Percentiles rank a stretch among this genome's conserved stretches.
phyloP scores from a whole-genome alignment of 2,329 filamentous ascomycete genomes.

The Arthrobotrys sphaeroides region DNA sequence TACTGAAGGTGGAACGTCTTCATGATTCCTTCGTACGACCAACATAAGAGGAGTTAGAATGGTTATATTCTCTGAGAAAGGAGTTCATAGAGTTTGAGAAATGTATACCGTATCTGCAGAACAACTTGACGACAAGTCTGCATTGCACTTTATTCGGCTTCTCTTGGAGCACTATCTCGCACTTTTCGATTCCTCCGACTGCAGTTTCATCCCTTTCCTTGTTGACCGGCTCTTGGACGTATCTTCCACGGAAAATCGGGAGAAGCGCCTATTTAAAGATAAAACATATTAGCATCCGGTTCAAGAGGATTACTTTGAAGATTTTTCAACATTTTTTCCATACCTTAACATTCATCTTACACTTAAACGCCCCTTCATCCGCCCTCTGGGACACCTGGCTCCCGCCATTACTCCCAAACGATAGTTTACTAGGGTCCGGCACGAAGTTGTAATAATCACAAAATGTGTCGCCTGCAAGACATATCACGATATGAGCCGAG shows the following conservation, averaged over 20 bases:
- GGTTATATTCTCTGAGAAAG: slow-evolving; percentile 22
- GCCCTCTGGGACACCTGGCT: slow-evolving; percentile 11
- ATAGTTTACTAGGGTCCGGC: slow-evolving; percentile 32
- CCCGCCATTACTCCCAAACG: slow-evolving; percentile 41
- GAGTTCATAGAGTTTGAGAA: background rate
- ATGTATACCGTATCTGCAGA: slow-evolving; percentile 64
- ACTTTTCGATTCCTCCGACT: slow-evolving; percentile 64
- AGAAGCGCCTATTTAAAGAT: slow-evolving; percentile 60
- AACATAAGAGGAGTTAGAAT: too few relatives aligned
- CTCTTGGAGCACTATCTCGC: slow-evolving; percentile 66
- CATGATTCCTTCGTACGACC: slow-evolving; percentile 66
- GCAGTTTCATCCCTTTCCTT: slow-evolving; percentile 59
- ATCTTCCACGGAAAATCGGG: slow-evolving; percentile 66
- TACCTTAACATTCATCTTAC: slow-evolving; percentile 46
- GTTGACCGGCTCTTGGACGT: slow-evolving; percentile 62
- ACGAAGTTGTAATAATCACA: slow-evolving; percentile 50
- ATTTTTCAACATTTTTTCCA: background rate
- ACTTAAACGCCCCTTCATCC: slow-evolving; percentile 40
- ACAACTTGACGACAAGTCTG: slow-evolving; percentile 66
- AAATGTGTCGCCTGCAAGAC: slow-evolving; percentile 45
- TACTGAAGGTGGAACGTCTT: slow-evolving; percentile 68
- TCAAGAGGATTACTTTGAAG: too few relatives aligned
- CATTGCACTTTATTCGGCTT: slow-evolving; percentile 64
- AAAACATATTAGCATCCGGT: background rate
- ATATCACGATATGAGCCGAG: slow-evolving; percentile 40